Evolutionary conservation across 768 basidiomycete species (phyloP), one percentile per base, ranked within the genome.

Genomic region (Leucosporidium creatinivorum): DNA sequence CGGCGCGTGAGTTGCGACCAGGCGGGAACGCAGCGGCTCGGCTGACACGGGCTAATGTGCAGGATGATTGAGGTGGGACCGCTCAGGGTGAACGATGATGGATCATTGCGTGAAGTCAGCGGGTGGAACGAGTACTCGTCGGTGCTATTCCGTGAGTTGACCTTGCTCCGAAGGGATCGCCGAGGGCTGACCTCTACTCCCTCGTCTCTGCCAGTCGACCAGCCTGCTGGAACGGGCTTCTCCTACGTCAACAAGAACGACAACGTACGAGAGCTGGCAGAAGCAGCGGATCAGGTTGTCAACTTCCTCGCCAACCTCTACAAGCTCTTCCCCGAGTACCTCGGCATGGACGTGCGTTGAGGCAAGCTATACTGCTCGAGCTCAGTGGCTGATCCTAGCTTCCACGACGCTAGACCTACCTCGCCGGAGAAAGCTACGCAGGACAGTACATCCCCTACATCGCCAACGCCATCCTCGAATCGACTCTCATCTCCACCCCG

Each of bases 371-470:
- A 44, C 51, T 25, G 31, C 1, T 30, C 25, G 10, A 47, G 18
- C 23, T 5, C 7, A 21, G 23, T 1, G 0, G 26, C 4, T 21
- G 23, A 26, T 28, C 33, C n/a, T n/a, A 8, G 21, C 52, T 26
- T 4, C 7, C 6, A 44, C 12, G 25, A n/a, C 33, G 33, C 39
- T 76, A 98, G 93, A 96, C 93, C 9, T 99, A 93, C 78, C 79
- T 99, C 6, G 89, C 89, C 0, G 96, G 96, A 67, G 96, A 99
- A 81, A 93, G 91, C 68, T 99, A 86, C 77, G 96, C 93, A 31
- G 96, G 96, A 28, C 93, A 98, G 80, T 98, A 89, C 81, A 94
- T 99, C 74, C 96, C 96, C 6, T 94, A 91, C 78, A 93, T 93
- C 74, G 91, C 91, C 87, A 73, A 70, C 80, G 74, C 68, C 5